Evolutionary conservation across 371 early-diverging fungal species (phyloP).

Genomic region (Zopfochytrium polystomum): DNA sequence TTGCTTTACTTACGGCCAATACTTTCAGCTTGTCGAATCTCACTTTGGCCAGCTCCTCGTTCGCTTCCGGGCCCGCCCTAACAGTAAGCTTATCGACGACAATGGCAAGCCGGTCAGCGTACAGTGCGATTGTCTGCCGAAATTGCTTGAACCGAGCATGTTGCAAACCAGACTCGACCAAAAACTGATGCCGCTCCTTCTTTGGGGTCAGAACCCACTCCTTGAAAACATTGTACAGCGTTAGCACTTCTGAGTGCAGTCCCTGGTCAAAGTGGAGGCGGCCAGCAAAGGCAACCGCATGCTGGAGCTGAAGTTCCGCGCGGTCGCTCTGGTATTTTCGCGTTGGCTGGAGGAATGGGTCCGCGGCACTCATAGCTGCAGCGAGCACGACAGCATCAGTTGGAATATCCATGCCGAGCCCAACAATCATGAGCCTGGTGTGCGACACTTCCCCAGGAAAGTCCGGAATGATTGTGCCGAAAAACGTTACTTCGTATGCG

Average conservation of each 20-base stretch:
- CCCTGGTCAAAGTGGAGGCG: constrained; percentile 1
- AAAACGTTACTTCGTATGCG: background rate
- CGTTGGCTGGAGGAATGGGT: constrained; percentile 9
- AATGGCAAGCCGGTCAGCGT: constrained; percentile 4
- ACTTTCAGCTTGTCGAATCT: constrained; percentile 4
- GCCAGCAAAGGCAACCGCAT: constrained; percentile 2
- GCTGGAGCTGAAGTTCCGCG: constrained; percentile 6
- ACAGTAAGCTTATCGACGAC: background rate
- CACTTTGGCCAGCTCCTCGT: background rate
- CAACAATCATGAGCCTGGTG: constrained; percentile 2
- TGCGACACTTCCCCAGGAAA: constrained; percentile 11
- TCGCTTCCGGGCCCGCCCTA: background rate
- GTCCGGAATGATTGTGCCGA: background rate
- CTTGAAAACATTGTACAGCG: constrained; percentile 8
- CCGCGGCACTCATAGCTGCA: background rate
- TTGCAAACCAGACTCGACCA: background rate
- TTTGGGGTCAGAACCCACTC: background rate
- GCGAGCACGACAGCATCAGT: constrained; percentile 4
- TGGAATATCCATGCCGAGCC: background rate
- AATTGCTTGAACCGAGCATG: constrained; percentile 8
- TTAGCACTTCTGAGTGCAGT: background rate
- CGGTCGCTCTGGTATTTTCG: constrained; percentile 2
- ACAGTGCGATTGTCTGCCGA: background rate
- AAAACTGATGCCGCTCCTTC: background rate
- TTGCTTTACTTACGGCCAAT: background rate